Base-by-base conservation (phyloP, 164 flowering plant genomes). In the Magnolia sinica region DNA sequence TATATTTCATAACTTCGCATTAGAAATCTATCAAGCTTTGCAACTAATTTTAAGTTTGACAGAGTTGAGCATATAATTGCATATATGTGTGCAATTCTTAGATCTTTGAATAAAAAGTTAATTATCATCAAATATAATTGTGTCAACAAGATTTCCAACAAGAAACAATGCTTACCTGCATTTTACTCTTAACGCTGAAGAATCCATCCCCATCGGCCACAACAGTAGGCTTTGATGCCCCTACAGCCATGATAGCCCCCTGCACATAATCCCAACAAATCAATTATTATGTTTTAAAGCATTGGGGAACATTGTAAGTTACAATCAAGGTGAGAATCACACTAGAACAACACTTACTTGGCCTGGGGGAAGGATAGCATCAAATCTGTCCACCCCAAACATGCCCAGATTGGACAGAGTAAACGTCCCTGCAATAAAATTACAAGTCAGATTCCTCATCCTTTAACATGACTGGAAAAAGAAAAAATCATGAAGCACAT, bases 171-270 rank as follows among this genome's bases (percentile, higher is more conserved):
- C 91, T 88, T 79, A 92, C 98, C 97, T 87, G 95, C 98, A 95
- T 95, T 87, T 92, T 86, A 78, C 86, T 93, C 85, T 90, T 93
- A 68, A 95, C 96, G 73, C 93, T 87, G 85, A 95, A 95, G 87
- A 87, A 95, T 71, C 98, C 97, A 87, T 93, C 95, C 23, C 78
- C 80, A 81, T 84, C 95, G 51, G 97, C 87, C 27, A 89, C 87
- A 74, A 89, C 97, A 63, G 94, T 92, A 71, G 98, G 97, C 84
- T 95, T 95, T 75, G 98, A 93, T 77, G 97, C 98, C 77, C 98
- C 98, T 58, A 95, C 97, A 73, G 98, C 98, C 98, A 95, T 93
- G 67, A 95, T 95, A 74, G 98, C 98, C 10, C 98, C 98, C 97
- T 95, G 78, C 76, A 71, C 31, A 79, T 75, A 45, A 81, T 78